Evolutionary conservation across 495 filamentous ascomycete genomes (phyloP), one percentile per base, ranked within the genome.

Genomic region (Penicillium crystallinum): DNA sequence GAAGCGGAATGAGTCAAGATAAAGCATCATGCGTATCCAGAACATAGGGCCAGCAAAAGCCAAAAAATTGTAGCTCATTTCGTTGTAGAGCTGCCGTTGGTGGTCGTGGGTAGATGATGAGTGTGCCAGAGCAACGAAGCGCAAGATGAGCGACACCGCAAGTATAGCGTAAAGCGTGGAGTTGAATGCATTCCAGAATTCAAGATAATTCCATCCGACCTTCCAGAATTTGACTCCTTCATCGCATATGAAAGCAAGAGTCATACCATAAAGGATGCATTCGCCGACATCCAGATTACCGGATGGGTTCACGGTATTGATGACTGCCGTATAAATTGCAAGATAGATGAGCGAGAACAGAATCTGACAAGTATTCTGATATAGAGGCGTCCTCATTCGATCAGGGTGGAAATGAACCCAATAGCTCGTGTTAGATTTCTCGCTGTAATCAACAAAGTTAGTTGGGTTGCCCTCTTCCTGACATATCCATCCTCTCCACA

Each of bases 161-260:
- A 98, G 76, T 0, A 96, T 66, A 0, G 77, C 62, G 68, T 97
- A 98, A 3, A 98, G 78, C 0, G 85, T 81, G 15, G 78, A 74
- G 66, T 97, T 98, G 75, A 97, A 96, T 12, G 87, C 86, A 56
- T 91, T 96, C 93, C 92, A 97, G 59, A 98, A 98, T 27, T 86
- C 83, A 47, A 98, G 72, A 61, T 96, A 96, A 55, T 86, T 86
- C 46, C 84, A 72, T 4, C 93, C 93, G 17, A 96, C 85, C 63
- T 98, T 98, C 80, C 88, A 96, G 54, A 96, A 79, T 64, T 98
- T 98, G 46, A 79, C 63, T 7, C 82, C 50, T 61, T 98, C 95
- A 58, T 97, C 91, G 57, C 82, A 89, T 40, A 96, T 79, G 71
- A 96, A 98, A n/a, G 90, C 90, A 9, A 91, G 70, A 0, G 92